These are phyloP conservation scores for Poa annua DNA, from an alignment of 176 grass and related monocot species.

Conservation along the genomic window DNA sequence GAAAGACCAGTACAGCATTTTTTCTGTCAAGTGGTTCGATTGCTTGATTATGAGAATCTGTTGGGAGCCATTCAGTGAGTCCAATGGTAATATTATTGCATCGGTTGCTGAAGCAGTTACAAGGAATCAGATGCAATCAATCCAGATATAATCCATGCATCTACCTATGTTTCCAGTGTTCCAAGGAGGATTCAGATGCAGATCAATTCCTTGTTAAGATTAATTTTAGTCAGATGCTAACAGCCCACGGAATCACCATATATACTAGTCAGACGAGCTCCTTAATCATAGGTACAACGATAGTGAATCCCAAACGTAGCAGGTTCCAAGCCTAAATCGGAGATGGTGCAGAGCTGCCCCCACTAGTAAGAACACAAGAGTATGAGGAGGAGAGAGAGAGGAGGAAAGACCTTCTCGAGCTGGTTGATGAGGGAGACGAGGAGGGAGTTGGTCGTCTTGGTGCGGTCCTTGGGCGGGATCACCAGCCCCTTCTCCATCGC, in stretches of 20 bases:
- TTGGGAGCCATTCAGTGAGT: background rate
- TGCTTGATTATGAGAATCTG: background rate
- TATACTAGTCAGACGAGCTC: too few relatives aligned
- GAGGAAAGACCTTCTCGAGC: slow-evolving; percentile 69
- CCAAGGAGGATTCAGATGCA: background rate
- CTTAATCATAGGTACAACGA: too few relatives aligned
- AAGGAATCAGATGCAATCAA: background rate
- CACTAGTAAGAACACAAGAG: too few relatives aligned
- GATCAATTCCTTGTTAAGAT: background rate
- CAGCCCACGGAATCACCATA: too few relatives aligned
- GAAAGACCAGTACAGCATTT: background rate
- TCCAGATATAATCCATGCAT: background rate
- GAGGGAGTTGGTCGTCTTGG: slow-evolving; percentile 86
- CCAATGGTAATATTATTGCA: background rate
- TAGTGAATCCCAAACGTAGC: too few relatives aligned
- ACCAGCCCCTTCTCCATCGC: slow-evolving; percentile 89
- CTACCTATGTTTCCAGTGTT: background rate
- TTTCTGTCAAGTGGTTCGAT: background rate
- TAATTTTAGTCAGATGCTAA: too few relatives aligned
- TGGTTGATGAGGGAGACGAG: slow-evolving; percentile 95
- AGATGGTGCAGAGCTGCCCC: too few relatives aligned
- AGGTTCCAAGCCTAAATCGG: too few relatives aligned
- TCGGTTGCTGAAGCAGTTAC: background rate
- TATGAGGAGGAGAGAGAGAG: too few relatives aligned
- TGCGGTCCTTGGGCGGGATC: slow-evolving; percentile 84